A percentile compares a stretch with the other conserved stretches of the same genome.
These are phyloP conservation scores for Aaosphaeria arxii DNA, from an alignment of 2,329 filamentous ascomycete genomes.

Conservation along the genomic window DNA sequence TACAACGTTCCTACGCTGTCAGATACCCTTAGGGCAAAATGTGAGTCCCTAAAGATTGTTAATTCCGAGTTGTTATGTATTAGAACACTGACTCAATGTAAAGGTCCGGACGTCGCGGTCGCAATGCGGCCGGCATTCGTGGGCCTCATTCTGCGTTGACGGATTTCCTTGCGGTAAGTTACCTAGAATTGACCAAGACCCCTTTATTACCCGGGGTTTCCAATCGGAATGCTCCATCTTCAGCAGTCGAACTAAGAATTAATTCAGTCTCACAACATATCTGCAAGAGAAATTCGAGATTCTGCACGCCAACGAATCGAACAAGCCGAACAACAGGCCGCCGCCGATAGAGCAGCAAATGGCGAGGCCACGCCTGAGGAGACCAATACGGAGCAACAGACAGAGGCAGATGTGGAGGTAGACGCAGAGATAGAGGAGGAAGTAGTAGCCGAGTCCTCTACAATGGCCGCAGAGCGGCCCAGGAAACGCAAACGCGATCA, in stretches of 20 bases:
- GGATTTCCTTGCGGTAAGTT: constrained; percentile 62
- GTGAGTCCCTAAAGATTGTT: no score
- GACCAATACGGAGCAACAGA: constrained; percentile 34
- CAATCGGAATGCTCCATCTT: not conserved
- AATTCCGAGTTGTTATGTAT: not conserved
- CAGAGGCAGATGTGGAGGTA: constrained; percentile 2
- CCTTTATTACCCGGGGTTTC: not conserved
- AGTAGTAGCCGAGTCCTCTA: constrained; percentile 33
- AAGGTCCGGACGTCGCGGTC: constrained; percentile 29
- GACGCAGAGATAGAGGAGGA: constrained; percentile 28
- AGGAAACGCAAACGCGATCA: constrained; percentile 57
- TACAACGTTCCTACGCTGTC: no score
- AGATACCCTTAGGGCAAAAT: no score
- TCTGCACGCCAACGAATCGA: constrained; percentile 55
- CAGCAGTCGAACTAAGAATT: not conserved
- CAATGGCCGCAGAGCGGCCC: constrained; percentile 41
- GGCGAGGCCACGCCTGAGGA: constrained; percentile 22
- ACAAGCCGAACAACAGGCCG: constrained; percentile 43
- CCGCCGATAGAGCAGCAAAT: constrained; percentile 32
- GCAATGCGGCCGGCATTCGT: constrained; percentile 47
- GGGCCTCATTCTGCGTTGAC: constrained; percentile 66
- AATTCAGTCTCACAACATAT: constrained; percentile 67
- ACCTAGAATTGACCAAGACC: not conserved
- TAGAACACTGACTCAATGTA: not conserved
- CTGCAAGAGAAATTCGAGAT: constrained; percentile 59